Conservation (phyloP, 768 basidiomycete species). For the Amyloporia xantha region DNA sequence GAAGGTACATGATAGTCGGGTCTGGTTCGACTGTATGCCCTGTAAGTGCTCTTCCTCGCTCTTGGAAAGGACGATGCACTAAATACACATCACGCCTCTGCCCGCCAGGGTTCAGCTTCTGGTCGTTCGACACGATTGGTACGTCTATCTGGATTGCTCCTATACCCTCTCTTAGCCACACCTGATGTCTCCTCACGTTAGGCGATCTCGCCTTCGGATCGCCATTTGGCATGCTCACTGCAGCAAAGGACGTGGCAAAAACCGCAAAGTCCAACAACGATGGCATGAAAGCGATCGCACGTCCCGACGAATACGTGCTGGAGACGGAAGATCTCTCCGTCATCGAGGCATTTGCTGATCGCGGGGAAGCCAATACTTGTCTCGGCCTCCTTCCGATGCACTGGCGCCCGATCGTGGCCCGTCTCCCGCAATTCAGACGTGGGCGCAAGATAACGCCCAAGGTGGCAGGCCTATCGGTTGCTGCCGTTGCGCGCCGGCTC, state of each 20-base stretch:
- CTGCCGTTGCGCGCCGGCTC: too few species aligned
- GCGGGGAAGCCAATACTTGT: too few species aligned
- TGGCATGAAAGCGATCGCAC: too few species aligned
- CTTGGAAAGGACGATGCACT: neutral
- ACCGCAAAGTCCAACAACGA: too few species aligned
- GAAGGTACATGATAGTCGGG: too few species aligned
- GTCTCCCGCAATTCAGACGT: neutral
- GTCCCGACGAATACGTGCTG: neutral
- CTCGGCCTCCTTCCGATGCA: too few species aligned
- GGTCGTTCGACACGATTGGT: conserved; percentile 70
- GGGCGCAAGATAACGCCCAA: neutral
- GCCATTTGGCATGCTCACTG: too few species aligned
- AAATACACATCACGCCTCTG: too few species aligned
- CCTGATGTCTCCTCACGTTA: neutral
- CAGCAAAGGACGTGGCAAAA: conserved; percentile 59
- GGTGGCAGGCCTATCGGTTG: conserved; percentile 2
- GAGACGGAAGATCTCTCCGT: neutral
- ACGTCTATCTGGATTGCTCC: neutral
- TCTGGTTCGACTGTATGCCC: too few species aligned
- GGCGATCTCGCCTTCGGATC: conserved; percentile 79
- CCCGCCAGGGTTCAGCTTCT: too few species aligned
- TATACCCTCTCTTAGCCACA: neutral
- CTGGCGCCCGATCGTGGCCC: too few species aligned
- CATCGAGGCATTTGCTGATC: too few species aligned
- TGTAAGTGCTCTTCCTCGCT: conserved; percentile 23